Conservation (phyloP, 2,329 filamentous ascomycete genomes). For the Microsporum ferrugineum region DNA sequence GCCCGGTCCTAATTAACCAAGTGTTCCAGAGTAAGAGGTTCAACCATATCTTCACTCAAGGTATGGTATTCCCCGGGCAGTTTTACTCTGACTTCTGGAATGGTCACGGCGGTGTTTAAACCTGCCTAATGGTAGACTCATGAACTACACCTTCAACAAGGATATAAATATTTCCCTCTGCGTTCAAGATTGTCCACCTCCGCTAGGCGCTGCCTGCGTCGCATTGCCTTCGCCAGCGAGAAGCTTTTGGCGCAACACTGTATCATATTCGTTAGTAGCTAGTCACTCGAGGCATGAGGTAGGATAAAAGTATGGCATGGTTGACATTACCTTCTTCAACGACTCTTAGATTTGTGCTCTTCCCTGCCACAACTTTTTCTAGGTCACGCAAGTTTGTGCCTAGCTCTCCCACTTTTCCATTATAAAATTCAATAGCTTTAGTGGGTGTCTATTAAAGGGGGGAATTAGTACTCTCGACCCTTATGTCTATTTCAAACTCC, state of each 20-base stretch:
- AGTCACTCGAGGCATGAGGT: neutral
- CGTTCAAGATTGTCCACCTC: constrained; percentile 4
- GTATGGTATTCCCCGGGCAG: neutral
- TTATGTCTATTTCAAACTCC: neutral
- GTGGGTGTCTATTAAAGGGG: constrained; percentile 35
- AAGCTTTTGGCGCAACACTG: constrained; percentile 44
- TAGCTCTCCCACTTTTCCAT: constrained; percentile 55
- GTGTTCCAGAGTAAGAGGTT: neutral
- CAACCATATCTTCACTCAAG: neutral
- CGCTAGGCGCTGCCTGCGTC: constrained; percentile 23
- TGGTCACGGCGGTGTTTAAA: neutral
- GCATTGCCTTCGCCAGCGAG: constrained; percentile 34
- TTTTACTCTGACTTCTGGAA: neutral
- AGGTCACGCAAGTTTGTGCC: constrained; percentile 54
- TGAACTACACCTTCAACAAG: neutral
- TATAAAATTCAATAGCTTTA: constrained; percentile 57
- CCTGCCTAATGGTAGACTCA: neutral
- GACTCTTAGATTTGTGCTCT: constrained; percentile 72
- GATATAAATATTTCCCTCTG: neutral
- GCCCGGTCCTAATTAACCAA: neutral
- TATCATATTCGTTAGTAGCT: neutral
- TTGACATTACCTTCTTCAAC: constrained; percentile 67
- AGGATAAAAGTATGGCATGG: neutral
- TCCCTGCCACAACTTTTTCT: constrained; percentile 58
- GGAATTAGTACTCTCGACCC: neutral